Conservation (phyloP, 164 flowering plant species). For the Cinnamomum chago region DNA sequence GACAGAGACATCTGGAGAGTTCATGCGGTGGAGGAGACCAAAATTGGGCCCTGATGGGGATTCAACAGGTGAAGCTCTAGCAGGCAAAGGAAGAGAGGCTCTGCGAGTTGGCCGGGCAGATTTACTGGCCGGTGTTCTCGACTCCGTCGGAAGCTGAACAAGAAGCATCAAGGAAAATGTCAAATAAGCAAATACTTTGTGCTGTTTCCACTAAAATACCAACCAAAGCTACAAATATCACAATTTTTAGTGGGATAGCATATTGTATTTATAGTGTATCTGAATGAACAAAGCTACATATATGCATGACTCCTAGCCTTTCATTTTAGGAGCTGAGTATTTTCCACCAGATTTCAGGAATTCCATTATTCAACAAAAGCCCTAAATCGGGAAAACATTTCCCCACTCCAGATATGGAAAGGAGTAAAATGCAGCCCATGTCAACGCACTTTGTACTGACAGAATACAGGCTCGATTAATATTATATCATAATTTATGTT, state of each 20-base stretch:
- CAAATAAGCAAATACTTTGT: not conserved
- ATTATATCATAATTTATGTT: not conserved
- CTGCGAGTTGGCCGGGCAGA: constrained; percentile 41
- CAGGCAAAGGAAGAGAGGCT: constrained; percentile 68
- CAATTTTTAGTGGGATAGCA: too few relatives aligned
- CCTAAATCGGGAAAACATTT: too few relatives aligned
- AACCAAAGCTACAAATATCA: not conserved
- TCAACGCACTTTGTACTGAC: not conserved
- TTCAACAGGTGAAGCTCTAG: constrained; percentile 28
- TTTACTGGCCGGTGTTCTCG: constrained; percentile 38
- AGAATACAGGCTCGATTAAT: not conserved
- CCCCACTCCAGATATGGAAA: not conserved
- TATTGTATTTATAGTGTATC: too few relatives aligned
- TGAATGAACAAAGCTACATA: too few relatives aligned
- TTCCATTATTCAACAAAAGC: too few relatives aligned
- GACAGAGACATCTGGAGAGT: constrained; percentile 89
- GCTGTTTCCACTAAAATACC: not conserved
- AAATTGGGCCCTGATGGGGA: constrained; percentile 33
- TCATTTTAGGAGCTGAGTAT: too few relatives aligned
- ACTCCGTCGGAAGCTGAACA: constrained; percentile 49
- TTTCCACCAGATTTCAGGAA: too few relatives aligned
- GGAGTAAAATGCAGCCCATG: not conserved
- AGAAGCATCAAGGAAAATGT: not conserved
- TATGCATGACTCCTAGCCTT: too few relatives aligned
- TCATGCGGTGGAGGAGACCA: constrained; percentile 41